Evolutionary conservation across 2,329 filamentous ascomycete genomes (phyloP).

Genomic region (Beauveria pseudobassiana): DNA sequence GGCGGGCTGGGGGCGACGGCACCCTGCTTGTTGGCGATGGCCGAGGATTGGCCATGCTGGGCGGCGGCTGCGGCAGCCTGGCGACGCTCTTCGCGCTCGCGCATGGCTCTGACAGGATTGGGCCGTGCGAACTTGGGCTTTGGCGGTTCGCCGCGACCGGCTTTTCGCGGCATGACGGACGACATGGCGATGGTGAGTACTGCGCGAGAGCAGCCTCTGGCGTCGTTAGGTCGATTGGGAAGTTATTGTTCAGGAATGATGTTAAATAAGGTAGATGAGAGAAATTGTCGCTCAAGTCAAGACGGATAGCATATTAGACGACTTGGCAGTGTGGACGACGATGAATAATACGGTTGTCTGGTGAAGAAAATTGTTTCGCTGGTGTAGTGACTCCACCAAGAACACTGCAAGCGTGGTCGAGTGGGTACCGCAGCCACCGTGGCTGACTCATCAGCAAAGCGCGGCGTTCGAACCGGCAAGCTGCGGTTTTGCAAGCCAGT

Average conservation of each 20-base stretch:
- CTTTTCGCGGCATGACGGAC: constrained; percentile 36
- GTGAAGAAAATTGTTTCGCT: constrained; percentile 8
- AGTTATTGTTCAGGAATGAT: not conserved
- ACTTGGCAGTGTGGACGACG: not conserved
- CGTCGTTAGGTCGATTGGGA: not conserved
- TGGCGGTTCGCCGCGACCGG: constrained; percentile 20
- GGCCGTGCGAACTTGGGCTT: constrained; percentile 36
- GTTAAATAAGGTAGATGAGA: not conserved
- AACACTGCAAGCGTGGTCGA: not conserved
- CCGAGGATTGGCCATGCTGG: constrained; percentile 21
- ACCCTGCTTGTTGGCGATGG: constrained; percentile 21
- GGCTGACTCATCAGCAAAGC: constrained; percentile 8
- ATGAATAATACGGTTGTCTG: constrained; percentile 5
- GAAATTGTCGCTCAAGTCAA: not conserved
- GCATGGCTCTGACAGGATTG: constrained; percentile 44
- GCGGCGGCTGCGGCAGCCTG: constrained; percentile 25
- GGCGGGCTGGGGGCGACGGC: constrained; percentile 28
- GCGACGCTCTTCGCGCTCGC: constrained; percentile 42
- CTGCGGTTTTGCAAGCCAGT: not conserved
- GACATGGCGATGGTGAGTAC: constrained; percentile 31
- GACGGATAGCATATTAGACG: not conserved
- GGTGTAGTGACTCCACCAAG: not conserved
- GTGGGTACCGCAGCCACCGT: not conserved
- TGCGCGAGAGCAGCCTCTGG: not conserved
- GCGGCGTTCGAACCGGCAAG: constrained; percentile 5